Evolutionary conservation across 2,329 filamentous ascomycete species (phyloP).

Genomic region (Shiraia bambusicola): DNA sequence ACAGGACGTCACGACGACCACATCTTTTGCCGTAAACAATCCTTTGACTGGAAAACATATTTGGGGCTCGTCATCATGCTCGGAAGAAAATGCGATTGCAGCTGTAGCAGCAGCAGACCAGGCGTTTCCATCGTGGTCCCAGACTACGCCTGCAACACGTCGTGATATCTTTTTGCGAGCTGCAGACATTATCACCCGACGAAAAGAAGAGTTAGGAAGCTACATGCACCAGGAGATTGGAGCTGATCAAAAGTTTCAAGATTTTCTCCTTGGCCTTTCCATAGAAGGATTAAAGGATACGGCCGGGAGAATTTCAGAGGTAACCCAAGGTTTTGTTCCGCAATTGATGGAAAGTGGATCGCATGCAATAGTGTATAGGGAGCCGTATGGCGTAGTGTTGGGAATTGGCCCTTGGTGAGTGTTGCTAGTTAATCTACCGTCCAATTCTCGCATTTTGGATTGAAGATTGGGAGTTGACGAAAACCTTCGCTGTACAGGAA

Average conservation of each 20-base stretch:
- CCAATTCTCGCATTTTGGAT: not conserved
- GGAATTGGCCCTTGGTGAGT: constrained; percentile 78
- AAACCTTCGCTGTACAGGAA: constrained; percentile 45
- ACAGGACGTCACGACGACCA: constrained; percentile 50
- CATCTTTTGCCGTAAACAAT: constrained; percentile 58
- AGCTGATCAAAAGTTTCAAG: constrained; percentile 43
- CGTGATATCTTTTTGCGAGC: constrained; percentile 71
- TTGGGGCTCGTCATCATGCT: constrained; percentile 59
- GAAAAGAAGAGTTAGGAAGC: constrained; percentile 60
- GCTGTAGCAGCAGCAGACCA: constrained; percentile 63
- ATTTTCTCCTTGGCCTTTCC: constrained; percentile 39
- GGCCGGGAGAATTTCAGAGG: constrained; percentile 49
- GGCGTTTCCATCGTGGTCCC: constrained; percentile 70
- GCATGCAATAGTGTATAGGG: constrained; percentile 67
- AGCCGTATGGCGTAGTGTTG: constrained; percentile 77
- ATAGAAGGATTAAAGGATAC: constrained; percentile 42
- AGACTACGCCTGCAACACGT: constrained; percentile 60
- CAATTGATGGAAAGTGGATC: constrained; percentile 52
- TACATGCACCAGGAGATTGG: constrained; percentile 64
- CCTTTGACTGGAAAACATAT: constrained; percentile 57
- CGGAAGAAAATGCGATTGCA: constrained; percentile 56
- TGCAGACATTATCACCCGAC: constrained; percentile 62
- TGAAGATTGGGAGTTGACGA: too few relatives aligned
- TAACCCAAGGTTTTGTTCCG: constrained; percentile 53
- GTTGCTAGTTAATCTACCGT: not conserved